Evolutionary conservation across 2,329 filamentous ascomycete genomes (phyloP).

Genomic region (Cladorrhinum sp.): DNA sequence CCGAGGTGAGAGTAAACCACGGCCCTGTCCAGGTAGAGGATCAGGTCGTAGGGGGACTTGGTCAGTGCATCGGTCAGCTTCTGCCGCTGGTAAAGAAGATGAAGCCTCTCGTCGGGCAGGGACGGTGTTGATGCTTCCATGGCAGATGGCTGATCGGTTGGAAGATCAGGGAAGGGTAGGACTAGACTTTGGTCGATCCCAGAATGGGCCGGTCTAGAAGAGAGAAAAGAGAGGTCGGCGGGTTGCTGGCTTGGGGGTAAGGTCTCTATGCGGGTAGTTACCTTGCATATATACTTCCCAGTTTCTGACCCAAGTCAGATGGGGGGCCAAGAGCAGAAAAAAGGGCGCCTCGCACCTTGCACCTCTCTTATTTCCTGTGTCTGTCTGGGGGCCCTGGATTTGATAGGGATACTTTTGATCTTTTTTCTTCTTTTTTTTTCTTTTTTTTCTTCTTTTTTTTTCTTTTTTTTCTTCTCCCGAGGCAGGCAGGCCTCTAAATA

Average conservation of each 20-base stretch:
- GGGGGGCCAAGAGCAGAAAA: background rate
- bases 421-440: background rate
- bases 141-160: slow-evolving; percentile 19
- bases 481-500: too few species aligned
- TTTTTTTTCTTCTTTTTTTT: background rate
- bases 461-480: background rate
- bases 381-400: background rate
- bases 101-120: slow-evolving; percentile 34
- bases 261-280: background rate
- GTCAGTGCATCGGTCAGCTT: slow-evolving; percentile 55
- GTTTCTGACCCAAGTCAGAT: background rate
- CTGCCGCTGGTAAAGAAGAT: slow-evolving; percentile 53
- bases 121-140: slow-evolving; percentile 29
- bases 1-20: slow-evolving; percentile 68
- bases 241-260: background rate
- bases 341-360: background rate
- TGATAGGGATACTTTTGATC: background rate
- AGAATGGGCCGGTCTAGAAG: slow-evolving; percentile 23
- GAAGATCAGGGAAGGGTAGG: slow-evolving; percentile 7
- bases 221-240: background rate
- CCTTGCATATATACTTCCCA: slow-evolving; percentile 19
- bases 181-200: background rate
- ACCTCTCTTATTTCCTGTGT: background rate
- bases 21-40: slow-evolving; percentile 68
- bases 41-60: slow-evolving; percentile 56